A percentile compares a stretch with the other conserved stretches of the same genome.
These are phyloP conservation scores for Penicillium sp. DNA, from an alignment of 2,329 filamentous ascomycete genomes.

Conservation along the genomic window DNA sequence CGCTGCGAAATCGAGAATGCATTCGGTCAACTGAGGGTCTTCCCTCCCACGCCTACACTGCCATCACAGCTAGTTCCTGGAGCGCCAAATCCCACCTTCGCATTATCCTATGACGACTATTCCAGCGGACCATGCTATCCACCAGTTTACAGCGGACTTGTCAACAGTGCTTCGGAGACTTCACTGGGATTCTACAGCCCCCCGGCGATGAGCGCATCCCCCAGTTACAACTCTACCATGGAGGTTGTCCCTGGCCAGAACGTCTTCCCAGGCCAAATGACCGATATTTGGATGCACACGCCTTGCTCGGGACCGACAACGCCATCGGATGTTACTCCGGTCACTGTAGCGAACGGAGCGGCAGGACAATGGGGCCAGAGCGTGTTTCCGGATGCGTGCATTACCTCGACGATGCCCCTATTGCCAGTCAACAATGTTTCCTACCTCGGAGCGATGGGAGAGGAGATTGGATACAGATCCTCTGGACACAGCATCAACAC, in stretches of 20 bases:
- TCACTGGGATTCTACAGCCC: constrained; percentile 28
- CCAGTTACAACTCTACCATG: constrained; percentile 27
- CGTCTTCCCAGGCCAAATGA: constrained; percentile 17
- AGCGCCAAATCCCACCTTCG: constrained; percentile 15
- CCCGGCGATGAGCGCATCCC: constrained; percentile 24
- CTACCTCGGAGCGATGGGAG: not conserved
- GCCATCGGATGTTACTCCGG: constrained; percentile 14
- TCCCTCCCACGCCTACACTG: constrained; percentile 26
- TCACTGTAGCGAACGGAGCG: constrained; percentile 9
- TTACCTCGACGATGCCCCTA: not conserved
- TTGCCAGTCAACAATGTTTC: not conserved
- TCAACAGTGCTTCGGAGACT: constrained; percentile 23
- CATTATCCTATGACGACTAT: constrained; percentile 25
- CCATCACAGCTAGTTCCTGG: constrained; percentile 18
- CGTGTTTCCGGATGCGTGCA: constrained; percentile 5
- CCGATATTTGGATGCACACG: constrained; percentile 28
- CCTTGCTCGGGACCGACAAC: constrained; percentile 25
- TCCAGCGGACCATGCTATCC: constrained; percentile 25
- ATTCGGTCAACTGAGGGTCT: constrained; percentile 23
- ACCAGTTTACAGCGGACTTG: constrained; percentile 19
- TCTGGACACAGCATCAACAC: not conserved
- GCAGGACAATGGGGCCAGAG: constrained; percentile 22
- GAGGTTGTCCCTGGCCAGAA: constrained; percentile 16
- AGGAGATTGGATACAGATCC: not conserved
- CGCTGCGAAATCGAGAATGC: constrained; percentile 26